A percentile compares a stretch with the other conserved stretches of the same genome.
Conservation (phyloP, 1,139 yeast genomes). For the Casaregolazyma lundiana region DNA sequence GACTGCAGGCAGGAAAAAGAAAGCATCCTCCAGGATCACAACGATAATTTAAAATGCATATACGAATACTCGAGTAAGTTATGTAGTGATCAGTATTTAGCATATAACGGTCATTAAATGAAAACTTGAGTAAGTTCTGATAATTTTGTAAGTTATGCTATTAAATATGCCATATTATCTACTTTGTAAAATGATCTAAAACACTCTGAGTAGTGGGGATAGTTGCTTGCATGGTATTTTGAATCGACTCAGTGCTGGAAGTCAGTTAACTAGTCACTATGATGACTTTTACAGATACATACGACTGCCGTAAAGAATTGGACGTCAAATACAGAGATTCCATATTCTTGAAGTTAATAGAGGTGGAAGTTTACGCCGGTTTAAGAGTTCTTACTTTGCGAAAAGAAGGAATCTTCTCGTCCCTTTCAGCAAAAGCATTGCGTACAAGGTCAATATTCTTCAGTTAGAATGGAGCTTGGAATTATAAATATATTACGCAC, state of each 20-base stretch:
- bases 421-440: slow-evolving; percentile 27
- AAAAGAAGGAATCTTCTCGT: slow-evolving; percentile 17
- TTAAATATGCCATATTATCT: background rate
- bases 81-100: no score
- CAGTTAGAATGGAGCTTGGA: background rate
- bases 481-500: background rate
- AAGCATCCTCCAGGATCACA: no score
- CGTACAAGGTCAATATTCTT: slow-evolving; percentile 23
- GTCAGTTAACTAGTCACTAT: background rate
- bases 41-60: no score
- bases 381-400: slow-evolving; percentile 18
- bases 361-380: background rate
- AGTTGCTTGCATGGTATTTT: slow-evolving; percentile 19
- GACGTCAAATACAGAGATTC: slow-evolving; percentile 21
- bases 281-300: slow-evolving; percentile 10
- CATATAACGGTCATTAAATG: no score
- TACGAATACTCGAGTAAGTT: no score
- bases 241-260: slow-evolving; percentile 20
- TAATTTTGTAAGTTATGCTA: no score
- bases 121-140: no score
- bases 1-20: no score
- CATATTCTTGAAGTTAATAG: slow-evolving; percentile 16
- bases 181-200: slow-evolving; percentile 16
- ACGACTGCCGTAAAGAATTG: slow-evolving; percentile 21
- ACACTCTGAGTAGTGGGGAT: slow-evolving; percentile 26